A percentile compares a stretch with the other conserved stretches of the same genome.
These are phyloP conservation scores for Sporothrix protearum DNA, from an alignment of 2,329 filamentous ascomycete species.

Conservation along the genomic window DNA sequence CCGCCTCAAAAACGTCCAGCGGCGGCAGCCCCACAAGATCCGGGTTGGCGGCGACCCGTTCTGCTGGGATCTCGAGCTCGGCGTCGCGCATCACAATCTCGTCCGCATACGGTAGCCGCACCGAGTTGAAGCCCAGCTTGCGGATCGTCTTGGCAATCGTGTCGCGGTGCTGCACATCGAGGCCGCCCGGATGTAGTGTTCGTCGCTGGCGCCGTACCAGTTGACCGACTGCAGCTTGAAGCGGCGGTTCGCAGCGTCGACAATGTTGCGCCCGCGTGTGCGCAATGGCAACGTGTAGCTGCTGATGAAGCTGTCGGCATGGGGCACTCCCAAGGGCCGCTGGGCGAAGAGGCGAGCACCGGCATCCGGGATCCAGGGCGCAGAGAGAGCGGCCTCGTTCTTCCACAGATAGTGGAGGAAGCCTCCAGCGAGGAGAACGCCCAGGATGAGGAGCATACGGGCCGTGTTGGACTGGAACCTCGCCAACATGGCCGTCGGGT, in stretches of 20 bases:
- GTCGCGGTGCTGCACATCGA: constrained; percentile 60
- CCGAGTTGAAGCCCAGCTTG: constrained; percentile 65
- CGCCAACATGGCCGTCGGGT: constrained; percentile 20
- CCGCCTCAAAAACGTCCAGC: constrained; percentile 59
- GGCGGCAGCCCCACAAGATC: constrained; percentile 56
- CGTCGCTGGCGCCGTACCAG: constrained; percentile 69
- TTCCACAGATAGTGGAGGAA: constrained; percentile 45
- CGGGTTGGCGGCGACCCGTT: constrained; percentile 55
- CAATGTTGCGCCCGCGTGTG: constrained; percentile 57
- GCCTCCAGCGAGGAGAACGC: constrained; percentile 38
- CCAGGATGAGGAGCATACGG: constrained; percentile 40
- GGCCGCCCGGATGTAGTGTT: constrained; percentile 61
- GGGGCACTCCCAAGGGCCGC: constrained; percentile 46
- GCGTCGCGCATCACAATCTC: constrained; percentile 63
- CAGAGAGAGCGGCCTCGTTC: constrained; percentile 43
- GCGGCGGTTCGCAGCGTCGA: constrained; percentile 54
- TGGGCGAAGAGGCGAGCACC: constrained; percentile 47
- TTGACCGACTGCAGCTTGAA: constrained; percentile 64
- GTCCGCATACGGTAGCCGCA: constrained; percentile 65
- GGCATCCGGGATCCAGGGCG: constrained; percentile 50
- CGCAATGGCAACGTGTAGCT: constrained; percentile 56
- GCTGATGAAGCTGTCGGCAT: constrained; percentile 42
- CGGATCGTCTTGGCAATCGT: constrained; percentile 59
- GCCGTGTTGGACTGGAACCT: constrained; percentile 27
- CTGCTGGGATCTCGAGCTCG: constrained; percentile 41